A percentile compares a stretch with the other conserved stretches of the same genome.
Conservation (phyloP, 345 rosid genomes). For the Abelmoschus esculentus region DNA sequence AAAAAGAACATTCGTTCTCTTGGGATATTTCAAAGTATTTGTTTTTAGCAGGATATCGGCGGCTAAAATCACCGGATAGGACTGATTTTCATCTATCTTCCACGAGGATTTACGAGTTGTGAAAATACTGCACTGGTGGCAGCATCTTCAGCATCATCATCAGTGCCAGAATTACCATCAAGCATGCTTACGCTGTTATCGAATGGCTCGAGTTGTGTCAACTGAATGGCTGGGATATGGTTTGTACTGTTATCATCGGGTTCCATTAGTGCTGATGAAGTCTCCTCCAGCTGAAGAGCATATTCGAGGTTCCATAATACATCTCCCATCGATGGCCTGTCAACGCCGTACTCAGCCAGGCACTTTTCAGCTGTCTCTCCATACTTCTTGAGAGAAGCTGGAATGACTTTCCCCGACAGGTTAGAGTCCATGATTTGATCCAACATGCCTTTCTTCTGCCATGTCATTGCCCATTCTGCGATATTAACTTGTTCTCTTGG, state of each 20-base stretch:
- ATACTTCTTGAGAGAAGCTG: conserved; percentile 83
- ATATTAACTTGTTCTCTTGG: conserved; percentile 97
- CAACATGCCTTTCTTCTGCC: conserved; percentile 93
- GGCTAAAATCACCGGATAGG: conserved; percentile 5
- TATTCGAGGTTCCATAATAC: conserved; percentile 96
- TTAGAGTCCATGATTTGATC: conserved; percentile 94
- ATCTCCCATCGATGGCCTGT: conserved; percentile 97
- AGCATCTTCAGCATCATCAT: conserved; percentile 75
- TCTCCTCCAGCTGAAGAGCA: conserved; percentile 91
- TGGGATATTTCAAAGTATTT: conserved; percentile 11
- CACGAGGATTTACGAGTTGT: conserved; percentile 96
- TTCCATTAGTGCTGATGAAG: conserved; percentile 73
- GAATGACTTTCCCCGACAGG: conserved; percentile 75
- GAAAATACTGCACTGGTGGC: conserved; percentile 94
- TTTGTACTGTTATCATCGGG: conserved; percentile 97
- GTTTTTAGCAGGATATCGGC: conserved; percentile 6
- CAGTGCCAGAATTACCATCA: conserved; percentile 51
- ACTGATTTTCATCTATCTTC: conserved; percentile 44
- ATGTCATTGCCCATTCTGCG: conserved; percentile 97
- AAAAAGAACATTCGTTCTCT: conserved; percentile 13
- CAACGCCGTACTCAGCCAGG: conserved; percentile 85
- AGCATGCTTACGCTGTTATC: conserved; percentile 82
- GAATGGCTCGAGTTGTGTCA: conserved; percentile 77
- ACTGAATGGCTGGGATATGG: conserved; percentile 77
- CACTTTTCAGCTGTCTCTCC: conserved; percentile 99